Conservation (phyloP, 148 eudicot genomes). For the Tetragonia tetragonoides region DNA sequence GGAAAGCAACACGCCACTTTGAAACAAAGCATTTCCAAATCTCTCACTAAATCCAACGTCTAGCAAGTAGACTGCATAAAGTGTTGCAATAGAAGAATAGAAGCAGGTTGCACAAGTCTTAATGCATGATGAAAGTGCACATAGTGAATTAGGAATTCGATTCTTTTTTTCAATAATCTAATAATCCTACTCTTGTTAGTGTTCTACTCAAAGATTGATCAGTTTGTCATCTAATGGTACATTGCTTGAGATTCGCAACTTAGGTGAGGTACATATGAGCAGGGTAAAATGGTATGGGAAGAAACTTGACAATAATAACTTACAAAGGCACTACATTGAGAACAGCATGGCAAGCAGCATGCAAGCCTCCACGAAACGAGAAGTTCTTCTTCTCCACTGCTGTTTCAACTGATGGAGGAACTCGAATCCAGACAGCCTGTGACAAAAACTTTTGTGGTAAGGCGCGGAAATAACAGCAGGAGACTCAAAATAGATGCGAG, state of each 20-base stretch:
- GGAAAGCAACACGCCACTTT: background rate
- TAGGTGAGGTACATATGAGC: background rate
- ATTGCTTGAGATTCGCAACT: too few species aligned
- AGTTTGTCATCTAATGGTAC: background rate
- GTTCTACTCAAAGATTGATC: background rate
- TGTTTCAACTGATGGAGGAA: slow-evolving; percentile 69
- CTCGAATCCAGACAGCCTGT: slow-evolving; percentile 94
- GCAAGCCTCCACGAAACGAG: slow-evolving; percentile 81
- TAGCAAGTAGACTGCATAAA: background rate
- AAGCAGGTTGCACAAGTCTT: background rate
- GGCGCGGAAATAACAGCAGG: slow-evolving; percentile 1
- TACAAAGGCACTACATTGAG: slow-evolving; percentile 93
- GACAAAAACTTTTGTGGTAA: slow-evolving; percentile 4
- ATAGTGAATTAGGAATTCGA: background rate
- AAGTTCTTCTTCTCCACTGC: slow-evolving; percentile 50
- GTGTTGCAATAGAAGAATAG: background rate
- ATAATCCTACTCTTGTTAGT: background rate
- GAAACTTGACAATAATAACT: slow-evolving; percentile 30
- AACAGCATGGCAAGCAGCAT: slow-evolving; percentile 97
- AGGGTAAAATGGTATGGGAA: background rate
- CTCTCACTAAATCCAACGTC: background rate
- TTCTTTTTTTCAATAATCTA: background rate
- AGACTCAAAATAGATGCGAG: slow-evolving; percentile 5
- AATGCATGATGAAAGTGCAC: background rate
- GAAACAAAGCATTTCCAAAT: background rate